Percentiles rank a stretch among this genome's conserved stretches.
phyloP scores from a whole-genome alignment of 176 grass and related monocot genomes.

The Carex cristatella region DNA sequence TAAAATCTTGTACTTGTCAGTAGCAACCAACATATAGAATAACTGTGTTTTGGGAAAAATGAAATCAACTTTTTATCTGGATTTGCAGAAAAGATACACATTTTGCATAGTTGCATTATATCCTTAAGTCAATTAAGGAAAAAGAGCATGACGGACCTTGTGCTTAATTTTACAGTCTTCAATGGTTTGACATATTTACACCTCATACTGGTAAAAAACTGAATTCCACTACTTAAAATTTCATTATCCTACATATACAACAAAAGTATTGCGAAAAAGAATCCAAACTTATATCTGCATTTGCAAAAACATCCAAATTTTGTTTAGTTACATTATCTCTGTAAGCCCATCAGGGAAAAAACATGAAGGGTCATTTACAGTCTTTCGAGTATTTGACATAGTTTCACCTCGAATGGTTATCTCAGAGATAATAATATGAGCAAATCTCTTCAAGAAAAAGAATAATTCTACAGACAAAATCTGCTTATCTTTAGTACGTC shows the following conservation, averaged over 20 bases:
- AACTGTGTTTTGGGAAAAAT: not conserved
- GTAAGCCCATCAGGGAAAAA: not conserved
- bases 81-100: not conserved
- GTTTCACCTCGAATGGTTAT: not conserved
- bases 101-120: not conserved
- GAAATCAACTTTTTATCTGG: not conserved
- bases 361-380: not conserved
- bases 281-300: not conserved
- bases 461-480: not conserved
- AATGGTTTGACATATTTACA: not conserved
- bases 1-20: not conserved
- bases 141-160: not conserved
- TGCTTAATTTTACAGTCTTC: not conserved
- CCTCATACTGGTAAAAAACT: not conserved
- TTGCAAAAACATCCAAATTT: not conserved
- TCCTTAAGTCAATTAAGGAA: not conserved
- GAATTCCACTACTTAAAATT: not conserved
- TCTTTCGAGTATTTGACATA: not conserved
- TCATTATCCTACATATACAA: not conserved
- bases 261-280: not conserved
- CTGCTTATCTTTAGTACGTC: not conserved
- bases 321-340: not conserved
- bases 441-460: not conserved
- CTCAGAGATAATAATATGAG: too few relatives aligned
- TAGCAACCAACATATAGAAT: not conserved